Conservation (phyloP, 768 basidiomycete genomes). For the Kwoniella dendrophila region DNA sequence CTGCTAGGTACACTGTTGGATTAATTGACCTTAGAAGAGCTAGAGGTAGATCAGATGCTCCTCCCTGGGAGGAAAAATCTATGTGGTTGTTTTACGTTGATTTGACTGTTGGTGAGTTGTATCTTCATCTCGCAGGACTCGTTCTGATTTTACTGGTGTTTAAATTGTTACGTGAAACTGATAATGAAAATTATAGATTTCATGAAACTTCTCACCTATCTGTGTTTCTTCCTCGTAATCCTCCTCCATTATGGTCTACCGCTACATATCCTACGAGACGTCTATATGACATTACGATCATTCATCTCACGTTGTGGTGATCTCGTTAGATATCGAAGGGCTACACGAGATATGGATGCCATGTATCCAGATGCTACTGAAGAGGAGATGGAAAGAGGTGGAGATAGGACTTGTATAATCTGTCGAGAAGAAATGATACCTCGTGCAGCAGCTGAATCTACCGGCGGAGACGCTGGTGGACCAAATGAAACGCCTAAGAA, state of each 20-base stretch:
- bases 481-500: slow-evolving; percentile 97
- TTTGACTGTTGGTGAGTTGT: slow-evolving; percentile 72
- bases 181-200: slow-evolving; percentile 67
- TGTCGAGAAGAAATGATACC: slow-evolving; percentile 90
- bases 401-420: slow-evolving; percentile 93
- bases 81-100: slow-evolving; percentile 97
- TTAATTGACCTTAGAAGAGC: slow-evolving; percentile 80
- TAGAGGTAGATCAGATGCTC: slow-evolving; percentile 55
- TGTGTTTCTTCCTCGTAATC: slow-evolving; percentile 90
- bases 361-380: slow-evolving; percentile 89
- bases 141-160: not conserved
- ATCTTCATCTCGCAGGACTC: not conserved
- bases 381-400: slow-evolving; percentile 77
- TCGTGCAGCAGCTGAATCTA: slow-evolving; percentile 53
- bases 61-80: slow-evolving; percentile 96
- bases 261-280: slow-evolving; percentile 93
- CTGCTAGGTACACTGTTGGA: slow-evolving; percentile 79
- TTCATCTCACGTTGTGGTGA: slow-evolving; percentile 86
- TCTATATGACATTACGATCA: slow-evolving; percentile 91
- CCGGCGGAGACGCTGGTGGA: slow-evolving; percentile 56
- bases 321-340: slow-evolving; percentile 85
- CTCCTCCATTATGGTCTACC: slow-evolving; percentile 93
- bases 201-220: slow-evolving; percentile 86
- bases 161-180: not conserved
- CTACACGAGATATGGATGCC: slow-evolving; percentile 94